These are phyloP conservation scores for Psilocybe cubensis DNA, from an alignment of 768 basidiomycete species.

Conservation along the genomic window DNA sequence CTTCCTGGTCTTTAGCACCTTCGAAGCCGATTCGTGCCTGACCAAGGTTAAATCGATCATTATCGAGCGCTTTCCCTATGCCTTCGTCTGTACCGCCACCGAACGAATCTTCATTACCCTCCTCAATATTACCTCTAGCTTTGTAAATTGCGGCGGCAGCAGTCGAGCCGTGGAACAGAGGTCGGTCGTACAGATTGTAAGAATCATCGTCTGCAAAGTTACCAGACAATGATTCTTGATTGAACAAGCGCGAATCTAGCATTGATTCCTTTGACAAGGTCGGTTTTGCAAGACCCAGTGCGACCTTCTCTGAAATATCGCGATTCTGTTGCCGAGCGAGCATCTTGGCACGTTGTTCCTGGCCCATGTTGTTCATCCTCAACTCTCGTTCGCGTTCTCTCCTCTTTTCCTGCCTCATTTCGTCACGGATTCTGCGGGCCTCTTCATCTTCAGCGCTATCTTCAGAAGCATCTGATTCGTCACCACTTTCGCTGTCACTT, in stretches of 20 bases:
- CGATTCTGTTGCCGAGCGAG: constrained; percentile 96
- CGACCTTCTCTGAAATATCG: constrained; percentile 99
- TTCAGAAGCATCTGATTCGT: constrained; percentile 57
- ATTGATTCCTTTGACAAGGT: constrained; percentile 95
- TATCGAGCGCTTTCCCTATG: constrained; percentile 85
- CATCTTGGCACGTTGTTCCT: constrained; percentile 94
- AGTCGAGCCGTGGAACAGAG: constrained; percentile 7
- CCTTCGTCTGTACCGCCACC: constrained; percentile 97
- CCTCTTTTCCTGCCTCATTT: constrained; percentile 90
- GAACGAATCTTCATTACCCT: constrained; percentile 89
- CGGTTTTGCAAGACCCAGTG: constrained; percentile 96
- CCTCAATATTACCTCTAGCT: constrained; percentile 82
- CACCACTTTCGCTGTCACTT: constrained; percentile 66
- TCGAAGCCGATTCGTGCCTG: constrained; percentile 87
- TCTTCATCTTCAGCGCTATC: constrained; percentile 80
- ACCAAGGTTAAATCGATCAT: constrained; percentile 93
- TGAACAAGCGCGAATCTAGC: constrained; percentile 97
- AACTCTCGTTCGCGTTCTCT: constrained; percentile 95
- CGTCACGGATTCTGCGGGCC: constrained; percentile 82
- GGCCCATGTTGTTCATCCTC: constrained; percentile 99
- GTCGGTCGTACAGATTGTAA: constrained; percentile 87
- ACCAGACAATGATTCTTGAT: constrained; percentile 84
- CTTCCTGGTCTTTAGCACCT: constrained; percentile 84
- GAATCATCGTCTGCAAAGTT: constrained; percentile 90
- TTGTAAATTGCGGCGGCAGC: constrained; percentile 91